A percentile compares a stretch with the other conserved stretches of the same genome.
These are phyloP conservation scores for Picochlorum costavermella DNA, from an alignment of 139 green algal genomes.

Conservation along the genomic window DNA sequence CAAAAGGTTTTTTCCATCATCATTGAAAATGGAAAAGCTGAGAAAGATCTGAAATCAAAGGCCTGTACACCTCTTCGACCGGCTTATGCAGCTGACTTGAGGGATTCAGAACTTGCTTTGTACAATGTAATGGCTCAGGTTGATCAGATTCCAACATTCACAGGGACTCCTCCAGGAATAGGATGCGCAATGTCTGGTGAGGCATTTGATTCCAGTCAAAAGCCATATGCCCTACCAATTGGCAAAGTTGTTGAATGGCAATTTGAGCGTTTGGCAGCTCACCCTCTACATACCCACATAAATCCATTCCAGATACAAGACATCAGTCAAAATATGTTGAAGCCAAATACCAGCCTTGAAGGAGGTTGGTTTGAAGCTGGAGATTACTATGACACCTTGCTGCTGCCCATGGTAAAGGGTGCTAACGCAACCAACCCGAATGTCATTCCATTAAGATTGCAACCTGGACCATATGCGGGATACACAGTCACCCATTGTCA, in stretches of 20 bases:
- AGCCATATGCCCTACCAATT: background rate
- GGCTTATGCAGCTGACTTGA: background rate
- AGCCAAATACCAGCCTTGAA: background rate
- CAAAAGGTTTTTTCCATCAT: background rate
- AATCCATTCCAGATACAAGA: background rate
- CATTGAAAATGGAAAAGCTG: background rate
- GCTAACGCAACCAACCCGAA: background rate
- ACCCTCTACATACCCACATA: background rate
- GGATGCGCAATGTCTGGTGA: background rate
- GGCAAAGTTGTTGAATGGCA: constrained; percentile 3
- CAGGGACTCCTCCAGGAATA: background rate
- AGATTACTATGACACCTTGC: constrained; percentile 2
- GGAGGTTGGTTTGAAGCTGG: background rate
- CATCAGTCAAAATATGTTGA: background rate
- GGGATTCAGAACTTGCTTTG: background rate
- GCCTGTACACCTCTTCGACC: background rate
- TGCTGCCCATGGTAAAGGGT: background rate
- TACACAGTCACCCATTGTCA: background rate
- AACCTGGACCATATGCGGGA: background rate
- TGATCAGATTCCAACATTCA: background rate
- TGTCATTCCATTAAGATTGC: background rate
- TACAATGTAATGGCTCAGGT: background rate
- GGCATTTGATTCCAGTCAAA: background rate
- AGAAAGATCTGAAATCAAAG: background rate
- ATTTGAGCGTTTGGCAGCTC: background rate